These are phyloP conservation scores for Podospora appendiculata DNA, from an alignment of 495 filamentous ascomycete genomes.

Conservation along the genomic window DNA sequence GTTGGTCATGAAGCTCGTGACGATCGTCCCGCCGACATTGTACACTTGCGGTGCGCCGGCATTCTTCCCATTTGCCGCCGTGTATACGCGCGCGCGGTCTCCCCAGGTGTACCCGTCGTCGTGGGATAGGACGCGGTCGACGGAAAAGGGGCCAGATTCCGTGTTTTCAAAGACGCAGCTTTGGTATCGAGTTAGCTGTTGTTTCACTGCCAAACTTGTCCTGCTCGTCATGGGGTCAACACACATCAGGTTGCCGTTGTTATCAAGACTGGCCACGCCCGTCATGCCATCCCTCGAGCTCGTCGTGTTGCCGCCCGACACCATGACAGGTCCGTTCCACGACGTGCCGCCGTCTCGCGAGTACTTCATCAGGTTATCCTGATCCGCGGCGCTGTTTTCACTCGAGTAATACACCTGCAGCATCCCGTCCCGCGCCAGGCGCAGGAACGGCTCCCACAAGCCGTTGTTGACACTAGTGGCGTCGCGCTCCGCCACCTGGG, in stretches of 20 bases:
- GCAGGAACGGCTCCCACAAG: conserved; percentile 14
- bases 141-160: not conserved
- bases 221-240: not conserved
- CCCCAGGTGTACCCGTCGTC: conserved; percentile 9
- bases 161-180: conserved; percentile 11
- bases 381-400: not conserved
- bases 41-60: conserved; percentile 53
- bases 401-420: conserved; percentile 10
- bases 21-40: conserved; percentile 49
- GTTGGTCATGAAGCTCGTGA: conserved; percentile 55
- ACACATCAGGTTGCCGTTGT: not conserved
- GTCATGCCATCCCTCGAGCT: conserved; percentile 12
- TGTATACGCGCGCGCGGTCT: conserved; percentile 31
- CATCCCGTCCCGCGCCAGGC: not conserved
- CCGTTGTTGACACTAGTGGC: conserved; percentile 5
- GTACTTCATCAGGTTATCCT: conserved; percentile 9
- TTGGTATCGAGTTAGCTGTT: not conserved
- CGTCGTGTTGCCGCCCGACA: not conserved
- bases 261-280: conserved; percentile 4
- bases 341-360: conserved; percentile 1
- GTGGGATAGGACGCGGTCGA: not conserved
- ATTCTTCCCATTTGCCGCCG: conserved; percentile 32
- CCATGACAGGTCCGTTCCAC: not conserved
- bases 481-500: conserved; percentile 1
- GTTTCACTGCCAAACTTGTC: too few species aligned